These are phyloP conservation scores for Diaporthe batatas DNA, from an alignment of 2,329 filamentous ascomycete species.

Conservation along the genomic window DNA sequence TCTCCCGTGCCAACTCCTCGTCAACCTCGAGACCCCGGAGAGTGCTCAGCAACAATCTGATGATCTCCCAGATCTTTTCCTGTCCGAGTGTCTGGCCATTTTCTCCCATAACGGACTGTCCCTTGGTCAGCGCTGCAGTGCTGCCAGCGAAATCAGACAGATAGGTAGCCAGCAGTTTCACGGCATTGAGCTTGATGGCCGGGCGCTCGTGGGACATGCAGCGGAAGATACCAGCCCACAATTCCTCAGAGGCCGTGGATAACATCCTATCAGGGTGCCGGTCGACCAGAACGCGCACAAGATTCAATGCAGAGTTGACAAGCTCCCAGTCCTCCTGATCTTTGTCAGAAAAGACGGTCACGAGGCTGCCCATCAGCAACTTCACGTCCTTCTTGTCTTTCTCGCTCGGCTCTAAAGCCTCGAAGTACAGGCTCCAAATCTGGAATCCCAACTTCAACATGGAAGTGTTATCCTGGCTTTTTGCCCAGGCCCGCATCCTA, in stretches of 20 bases:
- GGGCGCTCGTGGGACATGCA: constrained; percentile 80
- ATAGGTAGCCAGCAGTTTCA: constrained; percentile 81
- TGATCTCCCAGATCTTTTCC: constrained; percentile 73
- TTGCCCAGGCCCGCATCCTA: constrained; percentile 81
- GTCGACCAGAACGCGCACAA: constrained; percentile 76
- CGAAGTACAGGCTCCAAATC: constrained; percentile 86
- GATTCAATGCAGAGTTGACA: constrained; percentile 78
- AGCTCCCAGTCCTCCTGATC: constrained; percentile 77
- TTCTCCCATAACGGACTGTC: constrained; percentile 75
- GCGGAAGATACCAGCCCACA: constrained; percentile 79
- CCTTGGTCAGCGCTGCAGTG: constrained; percentile 62
- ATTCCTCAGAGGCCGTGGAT: constrained; percentile 66
- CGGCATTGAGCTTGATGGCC: constrained; percentile 81
- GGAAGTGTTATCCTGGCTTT: constrained; percentile 78
- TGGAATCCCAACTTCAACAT: constrained; percentile 82
- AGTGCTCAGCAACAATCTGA: constrained; percentile 62
- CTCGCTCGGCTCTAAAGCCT: constrained; percentile 69
- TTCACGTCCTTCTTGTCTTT: constrained; percentile 77
- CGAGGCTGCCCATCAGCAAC: constrained; percentile 69
- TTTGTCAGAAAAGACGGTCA: constrained; percentile 67
- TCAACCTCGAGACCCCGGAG: constrained; percentile 75
- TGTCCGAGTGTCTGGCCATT: constrained; percentile 77
- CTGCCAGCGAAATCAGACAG: constrained; percentile 82
- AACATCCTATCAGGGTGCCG: constrained; percentile 75
- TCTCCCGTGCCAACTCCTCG: constrained; percentile 82